Evolutionary conservation across 164 flowering plant genomes (phyloP).

Genomic region (Cinnamomum micranthum): DNA sequence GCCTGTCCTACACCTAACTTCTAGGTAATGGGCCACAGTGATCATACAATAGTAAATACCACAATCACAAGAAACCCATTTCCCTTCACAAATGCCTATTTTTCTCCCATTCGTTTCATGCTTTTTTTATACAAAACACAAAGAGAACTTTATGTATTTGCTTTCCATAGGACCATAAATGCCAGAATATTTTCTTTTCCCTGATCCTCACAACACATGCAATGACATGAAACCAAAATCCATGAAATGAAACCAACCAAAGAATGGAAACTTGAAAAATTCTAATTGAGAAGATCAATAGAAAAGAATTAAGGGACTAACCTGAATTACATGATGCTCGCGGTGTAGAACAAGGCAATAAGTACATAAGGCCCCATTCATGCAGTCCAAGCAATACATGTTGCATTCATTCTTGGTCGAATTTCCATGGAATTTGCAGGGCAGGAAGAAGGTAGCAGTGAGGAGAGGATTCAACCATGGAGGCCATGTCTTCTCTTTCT

Average conservation of each 20-base stretch:
- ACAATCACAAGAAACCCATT: not conserved
- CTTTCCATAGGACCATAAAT: not conserved
- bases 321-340: conserved; percentile 48
- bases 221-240: not conserved
- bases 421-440: conserved; percentile 43
- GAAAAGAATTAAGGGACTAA: not conserved
- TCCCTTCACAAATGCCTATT: not conserved
- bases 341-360: conserved; percentile 37
- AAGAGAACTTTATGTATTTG: too few species aligned
- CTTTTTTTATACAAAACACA: too few species aligned
- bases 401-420: conserved; percentile 49
- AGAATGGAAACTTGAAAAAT: not conserved
- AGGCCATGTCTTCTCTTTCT: conserved; percentile 35
- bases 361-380: conserved; percentile 46
- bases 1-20: too few species aligned
- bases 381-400: conserved; percentile 56
- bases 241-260: not conserved
- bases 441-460: conserved; percentile 36
- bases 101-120: too few species aligned
- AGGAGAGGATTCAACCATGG: conserved; percentile 45
- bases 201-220: too few species aligned
- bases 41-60: not conserved
- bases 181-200: not conserved
- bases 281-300: not conserved
- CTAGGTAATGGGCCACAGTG: not conserved